These are phyloP conservation scores for Centrapalus pauciflorus DNA, from an alignment of 129 eudicot genomes.

Conservation along the genomic window DNA sequence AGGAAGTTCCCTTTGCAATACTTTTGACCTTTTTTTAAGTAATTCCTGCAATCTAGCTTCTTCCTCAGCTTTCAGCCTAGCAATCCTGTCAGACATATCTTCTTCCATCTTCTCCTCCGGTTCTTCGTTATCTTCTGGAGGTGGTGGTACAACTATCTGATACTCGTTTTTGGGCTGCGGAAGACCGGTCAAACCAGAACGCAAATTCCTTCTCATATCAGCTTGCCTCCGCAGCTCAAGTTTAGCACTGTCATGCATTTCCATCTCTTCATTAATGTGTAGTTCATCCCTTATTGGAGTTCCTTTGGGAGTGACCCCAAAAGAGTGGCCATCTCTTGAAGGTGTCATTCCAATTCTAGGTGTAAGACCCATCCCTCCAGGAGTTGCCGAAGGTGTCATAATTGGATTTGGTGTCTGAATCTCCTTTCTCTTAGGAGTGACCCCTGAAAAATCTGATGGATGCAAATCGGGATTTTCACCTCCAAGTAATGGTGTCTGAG, in stretches of 20 bases:
- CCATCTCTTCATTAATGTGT: constrained; percentile 87
- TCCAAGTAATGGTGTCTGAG: constrained; percentile 95
- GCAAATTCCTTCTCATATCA: constrained; percentile 62
- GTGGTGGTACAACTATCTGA: constrained; percentile 61
- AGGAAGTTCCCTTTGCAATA: constrained; percentile 94
- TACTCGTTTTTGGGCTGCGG: constrained; percentile 98
- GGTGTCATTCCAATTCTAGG: constrained; percentile 94
- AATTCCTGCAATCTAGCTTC: constrained; percentile 78
- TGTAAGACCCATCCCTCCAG: constrained; percentile 66
- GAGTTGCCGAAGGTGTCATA: constrained; percentile 84
- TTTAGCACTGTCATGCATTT: constrained; percentile 67
- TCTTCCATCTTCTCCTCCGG: constrained; percentile 91
- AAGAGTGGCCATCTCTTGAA: constrained; percentile 60
- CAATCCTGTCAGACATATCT: constrained; percentile 93
- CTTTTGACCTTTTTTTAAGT: constrained; percentile 84
- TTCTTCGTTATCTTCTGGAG: constrained; percentile 77
- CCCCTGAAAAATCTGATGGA: constrained; percentile 97
- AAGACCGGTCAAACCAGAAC: constrained; percentile 69
- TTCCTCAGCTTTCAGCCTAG: constrained; percentile 93
- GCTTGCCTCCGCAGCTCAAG: constrained; percentile 59
- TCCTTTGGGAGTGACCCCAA: constrained; percentile 86
- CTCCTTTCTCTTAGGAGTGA: constrained; percentile 85
- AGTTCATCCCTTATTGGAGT: constrained; percentile 92
- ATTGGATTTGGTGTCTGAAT: constrained; percentile 89
- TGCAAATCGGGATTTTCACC: constrained; percentile 94